Conservation (phyloP, 2,329 filamentous ascomycete genomes). For the Apiospora pterosperma region DNA sequence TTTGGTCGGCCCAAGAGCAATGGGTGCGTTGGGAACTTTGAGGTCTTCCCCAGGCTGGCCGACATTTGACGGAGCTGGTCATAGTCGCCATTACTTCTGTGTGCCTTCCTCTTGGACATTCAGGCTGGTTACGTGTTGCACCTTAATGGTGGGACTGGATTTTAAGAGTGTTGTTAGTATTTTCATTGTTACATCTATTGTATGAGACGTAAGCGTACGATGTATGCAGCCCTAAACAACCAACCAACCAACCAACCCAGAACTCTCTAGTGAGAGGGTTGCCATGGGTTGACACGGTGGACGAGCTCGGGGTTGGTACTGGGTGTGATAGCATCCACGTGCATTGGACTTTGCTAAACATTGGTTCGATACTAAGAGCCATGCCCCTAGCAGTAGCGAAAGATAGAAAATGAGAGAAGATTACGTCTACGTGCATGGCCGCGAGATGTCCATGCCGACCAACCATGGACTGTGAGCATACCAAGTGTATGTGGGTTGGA, state of each 20-base stretch:
- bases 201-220: no score
- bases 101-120: background rate
- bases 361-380: no score
- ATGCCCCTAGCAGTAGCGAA: no score
- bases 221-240: no score
- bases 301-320: background rate
- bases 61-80: background rate
- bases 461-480: background rate
- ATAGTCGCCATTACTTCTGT: background rate
- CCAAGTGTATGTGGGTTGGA: no score
- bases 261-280: no score
- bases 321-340: background rate
- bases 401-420: no score
- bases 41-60: background rate
- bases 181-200: no score
- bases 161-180: no score
- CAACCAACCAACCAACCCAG: no score
- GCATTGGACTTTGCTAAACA: no score
- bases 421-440: background rate
- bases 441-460: background rate
- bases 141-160: no score
- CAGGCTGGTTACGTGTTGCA: background rate
- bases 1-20: slow-evolving; percentile 31
- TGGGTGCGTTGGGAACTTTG: slow-evolving; percentile 5
- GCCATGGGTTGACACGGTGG: background rate